Evolutionary conservation across 2,329 filamentous ascomycete genomes (phyloP), one percentile per base, ranked within the genome.

Genomic region (Stagonosporopsis vannaccii): DNA sequence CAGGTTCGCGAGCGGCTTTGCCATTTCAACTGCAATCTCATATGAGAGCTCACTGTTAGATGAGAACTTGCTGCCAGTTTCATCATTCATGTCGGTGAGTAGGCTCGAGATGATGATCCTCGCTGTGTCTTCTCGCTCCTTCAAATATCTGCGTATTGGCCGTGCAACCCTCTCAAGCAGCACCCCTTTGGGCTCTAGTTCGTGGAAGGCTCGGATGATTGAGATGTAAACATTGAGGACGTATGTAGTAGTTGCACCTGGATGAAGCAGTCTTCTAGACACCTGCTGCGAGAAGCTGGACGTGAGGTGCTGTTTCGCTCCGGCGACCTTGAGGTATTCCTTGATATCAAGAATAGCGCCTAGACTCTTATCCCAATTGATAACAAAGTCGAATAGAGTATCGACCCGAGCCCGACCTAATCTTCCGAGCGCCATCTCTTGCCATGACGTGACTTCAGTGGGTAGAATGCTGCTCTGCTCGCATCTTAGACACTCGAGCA

Each of bases 351-450:
- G 84, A 2, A 95, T 82, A 1, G 88, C 91, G 2, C 88, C 87
- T 51, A 84, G 81, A 62, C 88, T 91, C 32, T 82, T 76, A 4
- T 90, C 89, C 90, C 90, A 95, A 53, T 84, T 81, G 54, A 90
- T 82, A 41, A 92, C 87, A 68, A 94, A 92, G 68, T 93, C 89
- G 67, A 92, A 94, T 9, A 95, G 79, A 68, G 92, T 87, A 7
- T 84, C 81, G 41, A 89, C 90, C 39, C 91, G 84, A 43, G 90
- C 79, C 17, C 85, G 82, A 2, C 90, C 90, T 15, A 94, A 81
- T 40, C 88, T 84, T 2, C 84, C 85, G 40, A 91, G 75, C 15
- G 88, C 88, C 65, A 89, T 87, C 36, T 89, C 85, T 69, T 89
- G 88, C 84, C 89, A 92, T 59, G 85, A 85, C 61, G 87, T 83